Percentiles rank a stretch among this genome's conserved stretches.
These are phyloP conservation scores for Cercophora newfieldiana DNA, from an alignment of 495 filamentous ascomycete genomes.

Conservation along the genomic window DNA sequence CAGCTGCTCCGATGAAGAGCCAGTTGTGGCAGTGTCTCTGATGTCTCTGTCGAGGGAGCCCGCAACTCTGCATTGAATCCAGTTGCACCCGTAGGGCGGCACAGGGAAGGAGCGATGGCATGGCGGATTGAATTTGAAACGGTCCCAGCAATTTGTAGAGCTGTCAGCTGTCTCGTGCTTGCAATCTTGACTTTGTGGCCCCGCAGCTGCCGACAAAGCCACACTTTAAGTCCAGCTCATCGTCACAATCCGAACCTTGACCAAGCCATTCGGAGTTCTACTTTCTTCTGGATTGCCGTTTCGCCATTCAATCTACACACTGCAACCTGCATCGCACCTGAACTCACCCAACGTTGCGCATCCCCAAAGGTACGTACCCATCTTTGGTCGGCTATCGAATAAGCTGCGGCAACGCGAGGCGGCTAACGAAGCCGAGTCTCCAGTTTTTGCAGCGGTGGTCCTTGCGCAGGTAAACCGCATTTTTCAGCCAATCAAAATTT, in stretches of 20 bases:
- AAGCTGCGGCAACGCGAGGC: conserved; percentile 13
- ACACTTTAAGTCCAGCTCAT: background rate
- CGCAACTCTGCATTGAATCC: background rate
- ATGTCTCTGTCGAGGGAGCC: background rate
- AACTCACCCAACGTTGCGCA: background rate
- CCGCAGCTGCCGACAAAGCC: background rate
- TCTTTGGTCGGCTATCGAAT: background rate
- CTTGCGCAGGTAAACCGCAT: conserved; percentile 6
- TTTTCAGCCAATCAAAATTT: conserved; percentile 39
- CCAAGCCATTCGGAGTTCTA: background rate
- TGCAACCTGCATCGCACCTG: background rate
- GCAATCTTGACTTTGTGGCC: background rate
- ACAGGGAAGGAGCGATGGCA: background rate
- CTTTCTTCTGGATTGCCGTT: background rate
- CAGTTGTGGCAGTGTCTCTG: too few species aligned
- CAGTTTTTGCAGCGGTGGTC: conserved; percentile 3
- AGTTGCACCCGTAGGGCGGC: background rate
- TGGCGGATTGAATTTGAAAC: background rate
- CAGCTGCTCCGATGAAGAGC: background rate
- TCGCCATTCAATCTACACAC: background rate
- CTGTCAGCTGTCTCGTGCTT: background rate
- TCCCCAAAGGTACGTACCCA: background rate
- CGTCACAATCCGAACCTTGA: background rate
- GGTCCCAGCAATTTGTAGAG: background rate
- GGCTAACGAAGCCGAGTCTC: conserved; percentile 10